Conservation (phyloP, 495 filamentous ascomycete genomes). For the Darksidea phi region DNA sequence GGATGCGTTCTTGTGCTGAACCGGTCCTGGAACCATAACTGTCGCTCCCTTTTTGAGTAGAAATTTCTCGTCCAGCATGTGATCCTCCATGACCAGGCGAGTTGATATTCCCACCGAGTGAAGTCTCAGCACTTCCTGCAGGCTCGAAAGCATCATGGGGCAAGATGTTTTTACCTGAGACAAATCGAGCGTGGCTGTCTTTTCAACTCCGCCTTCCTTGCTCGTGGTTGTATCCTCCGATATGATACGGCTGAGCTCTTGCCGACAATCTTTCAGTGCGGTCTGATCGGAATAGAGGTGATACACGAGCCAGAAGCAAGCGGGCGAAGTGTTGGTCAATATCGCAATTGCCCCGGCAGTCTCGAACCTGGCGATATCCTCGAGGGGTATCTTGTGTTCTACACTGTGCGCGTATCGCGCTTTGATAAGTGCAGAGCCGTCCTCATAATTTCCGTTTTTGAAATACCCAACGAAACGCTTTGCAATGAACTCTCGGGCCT, state of each 20-base stretch:
- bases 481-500: conserved; percentile 42
- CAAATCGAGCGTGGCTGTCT: conserved; percentile 17
- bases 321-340: conserved; percentile 50
- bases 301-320: conserved; percentile 50
- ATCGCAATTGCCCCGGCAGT: conserved; percentile 44
- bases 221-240: no score
- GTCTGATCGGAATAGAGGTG: conserved; percentile 44
- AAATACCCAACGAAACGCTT: conserved; percentile 50
- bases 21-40: conserved; percentile 6
- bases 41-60: conserved; percentile 13
- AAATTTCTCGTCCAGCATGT: not conserved
- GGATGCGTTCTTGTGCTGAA: conserved; percentile 7
- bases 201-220: not conserved
- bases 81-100: conserved; percentile 21
- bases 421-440: conserved; percentile 42
- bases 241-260: conserved; percentile 45
- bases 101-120: conserved; percentile 16
- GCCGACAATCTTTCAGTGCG: conserved; percentile 43
- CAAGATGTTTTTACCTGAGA: conserved; percentile 17
- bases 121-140: conserved; percentile 23
- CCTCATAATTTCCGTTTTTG: conserved; percentile 37
- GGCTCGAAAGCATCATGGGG: conserved; percentile 22
- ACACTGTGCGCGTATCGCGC: conserved; percentile 41
- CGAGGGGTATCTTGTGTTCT: conserved; percentile 40
- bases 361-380: conserved; percentile 49